Base-by-base conservation (phyloP, 1,284 basidiomycete genomes). In the Ustilago tritici region DNA sequence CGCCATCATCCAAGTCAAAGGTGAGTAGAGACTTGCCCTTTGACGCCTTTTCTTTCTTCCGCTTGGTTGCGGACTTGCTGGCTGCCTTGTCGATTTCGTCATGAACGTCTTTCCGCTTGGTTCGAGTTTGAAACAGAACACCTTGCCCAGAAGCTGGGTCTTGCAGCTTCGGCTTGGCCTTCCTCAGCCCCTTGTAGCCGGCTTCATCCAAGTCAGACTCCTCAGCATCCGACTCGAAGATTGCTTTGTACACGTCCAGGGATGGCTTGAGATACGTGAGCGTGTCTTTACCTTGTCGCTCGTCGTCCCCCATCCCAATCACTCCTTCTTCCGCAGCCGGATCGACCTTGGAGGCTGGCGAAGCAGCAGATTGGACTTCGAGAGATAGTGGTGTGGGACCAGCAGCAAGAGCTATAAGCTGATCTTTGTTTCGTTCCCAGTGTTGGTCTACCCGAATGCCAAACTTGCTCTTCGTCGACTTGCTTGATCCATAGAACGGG, bases 201-300 rank as follows among this genome's bases (percentile, higher is more conserved):
- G 92, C 46, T 92, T 95, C 63, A 91, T 93, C 65, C 1, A 96
- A 87, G 90, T 95, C 58, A 91, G 94, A 78, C 92, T 95, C 84
- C 91, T 93, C 53, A 92, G 95, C 65, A 92, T 94, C 67, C 1
- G 70, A 70, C 6, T 63, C 87, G 76, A 88, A 88, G 50, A 87
- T 85, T 15, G 85, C 94, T 85, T 96, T 96, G 89, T 98, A 98
- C 46, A 98, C 91, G 82, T 95, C 93, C 89, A 95, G 93, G 2
- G 91, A 88, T 1, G 96, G 96, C 52, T 93, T 90, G 72, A 92
- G 89, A 85, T 95, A 95, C 0, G 92, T 94, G 75, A 96, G 88
- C 11, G 91, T 95, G 83, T 97, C 95, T 47, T 89, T 86, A 0
- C 93, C 94, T 84, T 96, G 94, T 53, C 89, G 90, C 56, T 94